Percentiles rank a stretch among this genome's conserved stretches.
Evolutionary conservation across 352 stramenopile genomes (phyloP).

Genomic region (Globisporangium middletonii): DNA sequence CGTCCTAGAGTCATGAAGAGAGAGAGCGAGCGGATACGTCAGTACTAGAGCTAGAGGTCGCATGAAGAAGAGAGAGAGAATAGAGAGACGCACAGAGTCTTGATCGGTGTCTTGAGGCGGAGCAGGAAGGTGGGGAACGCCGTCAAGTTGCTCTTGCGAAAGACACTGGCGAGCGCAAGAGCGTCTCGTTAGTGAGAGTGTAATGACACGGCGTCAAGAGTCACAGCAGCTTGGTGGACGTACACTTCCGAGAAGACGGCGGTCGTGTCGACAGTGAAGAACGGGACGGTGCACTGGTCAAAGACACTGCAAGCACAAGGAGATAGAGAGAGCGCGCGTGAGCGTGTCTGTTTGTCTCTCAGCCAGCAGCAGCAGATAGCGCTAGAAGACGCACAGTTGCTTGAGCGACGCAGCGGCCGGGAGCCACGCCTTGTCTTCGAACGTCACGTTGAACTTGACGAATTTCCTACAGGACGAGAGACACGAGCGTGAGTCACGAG

Average conservation of each 20-base stretch:
- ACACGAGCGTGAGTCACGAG: background rate
- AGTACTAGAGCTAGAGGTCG: background rate
- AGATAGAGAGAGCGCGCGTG: background rate
- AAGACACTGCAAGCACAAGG: conserved; percentile 27
- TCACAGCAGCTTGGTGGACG: conserved; percentile 3
- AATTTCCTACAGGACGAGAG: conserved; percentile 17
- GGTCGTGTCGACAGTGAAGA: conserved; percentile 25
- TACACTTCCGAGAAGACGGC: conserved; percentile 35
- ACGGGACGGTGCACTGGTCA: conserved; percentile 26
- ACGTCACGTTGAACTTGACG: conserved; percentile 31
- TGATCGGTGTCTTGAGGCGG: conserved; percentile 16
- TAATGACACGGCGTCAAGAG: background rate
- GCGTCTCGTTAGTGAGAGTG: background rate
- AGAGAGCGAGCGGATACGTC: background rate
- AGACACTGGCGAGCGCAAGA: conserved; percentile 13
- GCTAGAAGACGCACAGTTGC: conserved; percentile 23
- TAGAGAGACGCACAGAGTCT: conserved; percentile 8
- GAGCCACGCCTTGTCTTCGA: conserved; percentile 31
- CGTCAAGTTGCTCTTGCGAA: conserved; percentile 35
- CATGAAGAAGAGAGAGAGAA: background rate
- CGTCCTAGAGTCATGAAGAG: background rate
- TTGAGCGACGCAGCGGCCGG: conserved; percentile 19
- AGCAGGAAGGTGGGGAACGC: conserved; percentile 38
- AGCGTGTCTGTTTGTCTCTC: background rate
- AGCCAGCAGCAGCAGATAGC: background rate